Base-by-base conservation (phyloP, 129 eudicot genomes). In the Helichrysum umbraculigerum region DNA sequence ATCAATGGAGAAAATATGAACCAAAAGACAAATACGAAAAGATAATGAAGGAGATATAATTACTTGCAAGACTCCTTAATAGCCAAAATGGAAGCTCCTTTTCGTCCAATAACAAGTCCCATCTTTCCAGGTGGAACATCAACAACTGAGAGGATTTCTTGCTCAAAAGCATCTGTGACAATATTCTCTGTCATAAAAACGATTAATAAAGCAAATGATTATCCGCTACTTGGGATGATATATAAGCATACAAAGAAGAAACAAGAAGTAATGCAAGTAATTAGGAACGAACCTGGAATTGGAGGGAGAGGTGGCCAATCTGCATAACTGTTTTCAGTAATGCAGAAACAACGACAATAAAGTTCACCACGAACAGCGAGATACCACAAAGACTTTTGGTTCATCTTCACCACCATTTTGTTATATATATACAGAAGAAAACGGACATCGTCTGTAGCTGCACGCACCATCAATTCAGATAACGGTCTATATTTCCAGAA, bases 381-480 rank as follows among this genome's bases (percentile, higher is more conserved):
- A 83, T 85, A 63, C 97, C 98, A 93, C 74, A 90, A 84, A 32
- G 97, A 93, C 75, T 78, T 86, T 76, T 87, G 74, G 74, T 82
- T 90, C 85, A 93, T 74, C 71, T 84, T 93, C 70, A 86, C 97
- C 79, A 90, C 78, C 92, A 93, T 93, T 86, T 88, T 93, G 52
- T 93, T 82, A 77, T 88, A 88, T 63, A 93, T 84, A 60, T 73
- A 85, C 67, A 87, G 91, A 78, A 93, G 96, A 90, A 93, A 93
- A 65, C 97, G 98, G 54, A 93, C 98, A 87, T 93, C 98, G 68
- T 93, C 98, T 72, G 92, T 89, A 63, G 98, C 98, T 73, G 97
- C 98, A 62, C 94, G 89, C 68, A 90, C 85, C 98, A 93, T 93
- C 71, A 79, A 81, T 70, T 90, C 98, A 11, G 98, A 90, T 63